phyloP scores from a whole-genome alignment of 2,329 filamentous ascomycete genomes.

The Metarhizium rileyi region DNA sequence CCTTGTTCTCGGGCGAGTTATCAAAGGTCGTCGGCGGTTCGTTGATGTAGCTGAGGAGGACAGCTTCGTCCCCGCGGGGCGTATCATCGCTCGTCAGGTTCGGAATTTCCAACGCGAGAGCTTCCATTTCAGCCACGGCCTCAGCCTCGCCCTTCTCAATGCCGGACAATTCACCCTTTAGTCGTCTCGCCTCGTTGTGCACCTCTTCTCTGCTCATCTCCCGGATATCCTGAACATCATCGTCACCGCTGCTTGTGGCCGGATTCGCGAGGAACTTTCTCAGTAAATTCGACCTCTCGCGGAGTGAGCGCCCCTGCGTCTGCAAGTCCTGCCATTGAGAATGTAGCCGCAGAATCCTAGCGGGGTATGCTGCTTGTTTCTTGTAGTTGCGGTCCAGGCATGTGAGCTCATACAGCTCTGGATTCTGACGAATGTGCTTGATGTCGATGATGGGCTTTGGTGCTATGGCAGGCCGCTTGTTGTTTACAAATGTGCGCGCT shows the following conservation, averaged over 20 bases:
- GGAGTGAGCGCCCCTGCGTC: conserved; percentile 46
- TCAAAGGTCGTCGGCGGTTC: conserved; percentile 41
- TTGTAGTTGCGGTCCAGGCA: conserved; percentile 79
- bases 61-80: conserved; percentile 57
- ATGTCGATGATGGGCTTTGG: conserved; percentile 75
- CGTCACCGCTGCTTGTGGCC: conserved; percentile 34
- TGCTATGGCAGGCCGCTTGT: conserved; percentile 54
- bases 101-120: conserved; percentile 67
- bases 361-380: conserved; percentile 41
- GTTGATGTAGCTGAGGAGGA: conserved; percentile 70
- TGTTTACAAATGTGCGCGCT: conserved; percentile 16
- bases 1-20: conserved; percentile 18
- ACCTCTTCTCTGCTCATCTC: conserved; percentile 39
- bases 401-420: conserved; percentile 70
- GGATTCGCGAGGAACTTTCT: conserved; percentile 45
- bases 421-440: conserved; percentile 82
- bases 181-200: conserved; percentile 49
- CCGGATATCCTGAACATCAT: conserved; percentile 26
- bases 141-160: conserved; percentile 54
- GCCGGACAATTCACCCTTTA: conserved; percentile 52
- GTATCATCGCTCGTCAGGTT: conserved; percentile 75
- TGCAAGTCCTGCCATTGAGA: conserved; percentile 52
- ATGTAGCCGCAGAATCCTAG: conserved; percentile 45
- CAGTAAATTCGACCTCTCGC: conserved; percentile 57
- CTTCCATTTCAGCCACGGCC: conserved; percentile 56